Conservation (phyloP, 108 stramenopile genomes). For the Craspedostauros australis region DNA sequence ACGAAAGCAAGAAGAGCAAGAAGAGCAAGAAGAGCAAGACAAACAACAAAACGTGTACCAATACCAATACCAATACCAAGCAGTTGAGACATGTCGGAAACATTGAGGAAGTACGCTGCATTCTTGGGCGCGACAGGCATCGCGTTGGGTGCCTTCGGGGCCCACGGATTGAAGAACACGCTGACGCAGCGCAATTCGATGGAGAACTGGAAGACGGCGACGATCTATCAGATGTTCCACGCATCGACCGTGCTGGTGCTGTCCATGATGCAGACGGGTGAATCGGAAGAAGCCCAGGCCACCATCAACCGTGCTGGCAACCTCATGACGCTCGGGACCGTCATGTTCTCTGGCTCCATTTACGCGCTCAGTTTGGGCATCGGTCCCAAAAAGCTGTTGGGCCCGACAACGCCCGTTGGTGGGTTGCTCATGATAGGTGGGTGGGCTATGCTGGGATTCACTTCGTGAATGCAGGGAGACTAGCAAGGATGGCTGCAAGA, state of each 20-base stretch:
- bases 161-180: constrained; percentile 59
- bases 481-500: too few species aligned
- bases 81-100: too few species aligned
- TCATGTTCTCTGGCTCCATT: constrained; percentile 77
- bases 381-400: constrained; percentile 66
- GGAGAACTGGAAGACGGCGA: constrained; percentile 76
- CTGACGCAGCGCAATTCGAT: constrained; percentile 40
- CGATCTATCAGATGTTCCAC: constrained; percentile 74
- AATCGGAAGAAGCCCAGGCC: background rate
- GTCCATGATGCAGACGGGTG: constrained; percentile 13
- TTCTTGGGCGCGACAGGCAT: constrained; percentile 67
- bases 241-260: constrained; percentile 69
- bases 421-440: constrained; percentile 80
- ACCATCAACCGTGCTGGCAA: constrained; percentile 44
- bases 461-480: too few species aligned
- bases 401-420: constrained; percentile 83
- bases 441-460: constrained; percentile 59
- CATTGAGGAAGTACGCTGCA: constrained; percentile 40
- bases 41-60: too few species aligned
- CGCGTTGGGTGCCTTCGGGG: constrained; percentile 65
- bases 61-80: too few species aligned
- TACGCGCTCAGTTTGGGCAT: constrained; percentile 60
- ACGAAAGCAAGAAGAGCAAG: too few species aligned
- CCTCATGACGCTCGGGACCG: constrained; percentile 54
- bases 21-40: too few species aligned